Conservation (phyloP, 768 basidiomycete genomes). For the Chalciporus sphaerocephalus region DNA sequence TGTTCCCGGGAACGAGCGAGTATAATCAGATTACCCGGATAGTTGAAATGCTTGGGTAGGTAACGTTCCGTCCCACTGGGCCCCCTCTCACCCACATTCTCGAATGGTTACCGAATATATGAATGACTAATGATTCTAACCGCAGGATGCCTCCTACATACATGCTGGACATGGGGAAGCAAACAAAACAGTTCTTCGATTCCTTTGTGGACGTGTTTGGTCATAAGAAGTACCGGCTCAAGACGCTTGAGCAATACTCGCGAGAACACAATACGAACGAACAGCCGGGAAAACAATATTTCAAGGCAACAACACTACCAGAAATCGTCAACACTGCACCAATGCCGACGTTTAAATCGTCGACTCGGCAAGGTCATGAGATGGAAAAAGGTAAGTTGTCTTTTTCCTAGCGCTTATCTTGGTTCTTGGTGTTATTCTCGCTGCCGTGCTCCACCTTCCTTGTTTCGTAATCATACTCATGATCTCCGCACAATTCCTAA, state of each 20-base stretch:
- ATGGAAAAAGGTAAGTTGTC: slow-evolving; percentile 78
- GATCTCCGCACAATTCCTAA: background rate
- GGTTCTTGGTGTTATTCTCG: background rate
- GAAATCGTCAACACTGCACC: slow-evolving; percentile 96
- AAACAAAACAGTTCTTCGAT: slow-evolving; percentile 92
- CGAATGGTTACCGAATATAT: background rate
- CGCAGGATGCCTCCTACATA: slow-evolving; percentile 80
- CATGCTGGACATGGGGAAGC: slow-evolving; percentile 96
- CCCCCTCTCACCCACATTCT: background rate
- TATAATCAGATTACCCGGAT: slow-evolving; percentile 98
- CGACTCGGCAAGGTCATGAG: slow-evolving; percentile 68
- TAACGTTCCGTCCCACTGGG: slow-evolving; percentile 9
- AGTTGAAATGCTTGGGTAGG: slow-evolving; percentile 97
- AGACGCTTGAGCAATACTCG: slow-evolving; percentile 92
- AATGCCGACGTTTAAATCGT: slow-evolving; percentile 79
- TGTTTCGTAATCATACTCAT: slow-evolving; percentile 3
- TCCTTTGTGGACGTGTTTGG: slow-evolving; percentile 65
- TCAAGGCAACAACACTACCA: slow-evolving; percentile 87
- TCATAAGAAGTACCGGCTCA: slow-evolving; percentile 82
- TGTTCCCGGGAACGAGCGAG: slow-evolving; percentile 98
- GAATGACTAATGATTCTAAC: slow-evolving; percentile 4
- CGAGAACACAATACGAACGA: slow-evolving; percentile 93
- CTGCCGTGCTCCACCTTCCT: background rate
- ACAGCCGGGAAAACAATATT: slow-evolving; percentile 98
- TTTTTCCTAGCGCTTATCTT: background rate